Base-by-base conservation (phyloP, 306 rosid species). In the Cicer arietinum region DNA sequence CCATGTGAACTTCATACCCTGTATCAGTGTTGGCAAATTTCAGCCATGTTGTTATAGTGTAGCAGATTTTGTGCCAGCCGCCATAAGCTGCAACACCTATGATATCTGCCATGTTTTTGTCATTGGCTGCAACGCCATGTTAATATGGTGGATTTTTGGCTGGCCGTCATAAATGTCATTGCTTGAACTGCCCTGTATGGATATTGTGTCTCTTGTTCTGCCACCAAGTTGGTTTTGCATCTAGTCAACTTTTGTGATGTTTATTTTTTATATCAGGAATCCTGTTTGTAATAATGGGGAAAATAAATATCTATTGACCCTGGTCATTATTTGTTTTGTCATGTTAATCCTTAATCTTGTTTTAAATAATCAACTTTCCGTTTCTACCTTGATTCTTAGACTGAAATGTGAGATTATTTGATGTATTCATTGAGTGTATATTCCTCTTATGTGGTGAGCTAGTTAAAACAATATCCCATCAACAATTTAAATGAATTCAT, bases 251-350 rank as follows among this genome's bases (percentile, higher is more conserved):
- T 74, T 51, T 71, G 7, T 68, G 67, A 43, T 47, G n/a, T 66
- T 39, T 81, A 71, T 17, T 74, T 71, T 40, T 57, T 57, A 54
- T 41, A 42, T 11, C 72, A 20, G 62, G 75, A 74, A 69, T 45
- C 53, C 8, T 6, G 13, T 59, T 40, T 22, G 14, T 16, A 37
- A 35, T 30, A 39, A 39, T 13, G 64, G 62, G 13, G 41, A 61
- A 39, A 39, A 40, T 50, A n/a, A 39, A 41, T 64, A 65, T 10
- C 7, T 60, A 50, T 59, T 14, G 40, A 50, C 10, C 45, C 39
- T 12, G 12, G 59, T 14, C 17, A 22, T 16, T 61, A 11, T 61
- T 61, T 50, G 43, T 61, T 50, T 37, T 64, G 64, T 64, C 50
- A 9, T 7, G 22, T 74, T 17, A 63, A 7, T 41, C 52, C 42